Base-by-base conservation (phyloP, 2,329 filamentous ascomycete species). In the Penicillium brevicompactum region DNA sequence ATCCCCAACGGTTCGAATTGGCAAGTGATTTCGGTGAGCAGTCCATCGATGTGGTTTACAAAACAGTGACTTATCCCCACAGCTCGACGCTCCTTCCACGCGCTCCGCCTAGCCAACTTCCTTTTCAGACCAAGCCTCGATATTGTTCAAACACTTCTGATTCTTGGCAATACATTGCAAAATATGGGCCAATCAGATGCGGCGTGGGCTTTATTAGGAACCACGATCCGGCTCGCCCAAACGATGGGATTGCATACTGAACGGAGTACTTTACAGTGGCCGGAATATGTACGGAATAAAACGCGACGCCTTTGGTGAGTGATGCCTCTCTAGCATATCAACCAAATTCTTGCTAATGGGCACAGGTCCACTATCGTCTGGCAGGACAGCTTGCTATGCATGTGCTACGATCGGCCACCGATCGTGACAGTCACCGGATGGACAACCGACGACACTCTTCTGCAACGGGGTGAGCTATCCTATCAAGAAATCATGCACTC, bases 101-200 rank as follows among this genome's bases (percentile, higher is more conserved):
- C 82, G 56, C 72, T 85, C 2, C 78, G 82, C 1, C 78, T 84
- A 53, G 81, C 81, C 3, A 85, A 85, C 56, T 85, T 85, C 61
- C 69, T 85, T 1, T 84, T 82, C 2, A 78, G 82, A 43, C 79
- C 82, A 6, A 81, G 78, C 2, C 62, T 84, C 34, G 81, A 84
- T 51, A 81, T 77, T 47, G 82, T 85, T 27, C 81, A 85, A 64
- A 78, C 82, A 0, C 71, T 84, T 10, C 69, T 85, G 2, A 80
- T 85, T 5, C 76, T 84, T 2, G 80, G 82, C 21, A 83, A 84
- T 58, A 82, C 65, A 1, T 27, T 71, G 7, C 67, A 70, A 21
- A 70, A 72, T 16, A 66, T 64, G 48, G 68, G 68, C 2, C 70
- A 71, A 48, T 70, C 70, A 2, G 69, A 71, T 43, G 69, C 65